phyloP scores from a whole-genome alignment of 495 filamentous ascomycete species.

The Letharia columbiana region DNA sequence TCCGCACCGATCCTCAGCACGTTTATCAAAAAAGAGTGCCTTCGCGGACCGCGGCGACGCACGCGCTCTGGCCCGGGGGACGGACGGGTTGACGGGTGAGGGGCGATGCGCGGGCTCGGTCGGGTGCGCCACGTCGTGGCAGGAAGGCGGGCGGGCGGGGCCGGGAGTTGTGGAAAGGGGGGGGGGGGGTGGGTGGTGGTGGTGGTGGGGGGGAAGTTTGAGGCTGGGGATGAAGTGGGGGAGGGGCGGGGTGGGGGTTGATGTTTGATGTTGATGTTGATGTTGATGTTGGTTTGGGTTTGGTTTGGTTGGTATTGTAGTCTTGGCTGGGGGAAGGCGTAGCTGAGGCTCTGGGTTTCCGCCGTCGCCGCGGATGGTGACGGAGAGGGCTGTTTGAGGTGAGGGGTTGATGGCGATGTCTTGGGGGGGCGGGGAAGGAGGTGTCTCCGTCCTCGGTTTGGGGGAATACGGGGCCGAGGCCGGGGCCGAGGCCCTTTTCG shows the following conservation, averaged over 20 bases:
- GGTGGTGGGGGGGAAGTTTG: constrained; percentile 24
- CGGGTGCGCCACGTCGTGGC: constrained; percentile 16
- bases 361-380: constrained; percentile 26
- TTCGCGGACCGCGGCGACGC: too few species aligned
- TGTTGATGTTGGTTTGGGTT: too few species aligned
- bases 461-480: constrained; percentile 22
- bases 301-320: too few species aligned
- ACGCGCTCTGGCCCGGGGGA: too few species aligned
- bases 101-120: constrained; percentile 14
- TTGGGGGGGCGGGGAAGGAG: constrained; percentile 19
- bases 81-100: neutral
- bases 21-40: too few species aligned
- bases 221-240: constrained; percentile 25
- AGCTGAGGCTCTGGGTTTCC: constrained; percentile 11
- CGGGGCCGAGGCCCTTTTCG: constrained; percentile 17
- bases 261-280: too few species aligned
- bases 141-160: constrained; percentile 27
- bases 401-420: constrained; percentile 32
- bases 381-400: constrained; percentile 24
- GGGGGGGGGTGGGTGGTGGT: constrained; percentile 20
- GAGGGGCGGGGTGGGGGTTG: constrained; percentile 19
- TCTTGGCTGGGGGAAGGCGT: constrained; percentile 19
- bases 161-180: neutral
- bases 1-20: too few species aligned
- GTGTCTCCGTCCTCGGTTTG: constrained; percentile 22